Conservation (phyloP, 1,284 basidiomycete genomes). For the Tilletia horrida region DNA sequence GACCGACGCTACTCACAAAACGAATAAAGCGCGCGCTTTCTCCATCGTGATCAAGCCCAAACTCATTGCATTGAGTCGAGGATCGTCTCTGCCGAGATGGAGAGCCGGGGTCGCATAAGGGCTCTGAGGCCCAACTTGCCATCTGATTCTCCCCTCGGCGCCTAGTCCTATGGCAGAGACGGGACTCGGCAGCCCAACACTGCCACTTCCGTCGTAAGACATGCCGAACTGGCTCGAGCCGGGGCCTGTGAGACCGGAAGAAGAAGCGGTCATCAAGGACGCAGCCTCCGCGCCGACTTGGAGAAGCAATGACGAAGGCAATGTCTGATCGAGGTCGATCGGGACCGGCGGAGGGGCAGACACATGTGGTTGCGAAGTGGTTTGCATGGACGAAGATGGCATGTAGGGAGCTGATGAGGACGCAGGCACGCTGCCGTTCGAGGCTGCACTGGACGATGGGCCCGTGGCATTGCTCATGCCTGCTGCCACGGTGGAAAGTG, state of each 20-base stretch:
- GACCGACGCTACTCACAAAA: slow-evolving; percentile 26
- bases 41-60: slow-evolving; percentile 42
- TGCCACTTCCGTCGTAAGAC: not conserved
- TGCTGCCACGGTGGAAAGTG: not conserved
- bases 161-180: not conserved
- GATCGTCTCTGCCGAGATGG: slow-evolving; percentile 40
- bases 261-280: slow-evolving; percentile 4
- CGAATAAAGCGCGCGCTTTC: slow-evolving; percentile 39
- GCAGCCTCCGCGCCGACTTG: slow-evolving; percentile 22
- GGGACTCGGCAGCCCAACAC: not conserved
- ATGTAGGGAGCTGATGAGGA: slow-evolving; percentile 1
- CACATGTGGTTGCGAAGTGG: slow-evolving; percentile 18
- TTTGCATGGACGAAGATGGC: not conserved
- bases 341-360: slow-evolving; percentile 20
- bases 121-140: not conserved
- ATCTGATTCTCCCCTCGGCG: not conserved
- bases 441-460: not conserved
- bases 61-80: slow-evolving; percentile 42
- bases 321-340: slow-evolving; percentile 21
- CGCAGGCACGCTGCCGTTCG: not conserved
- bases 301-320: slow-evolving; percentile 20
- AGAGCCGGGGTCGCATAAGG: slow-evolving; percentile 33
- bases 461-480: not conserved
- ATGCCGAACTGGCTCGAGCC: not conserved
- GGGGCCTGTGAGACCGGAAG: not conserved